Percentiles rank a stretch among this genome's conserved stretches.
Conservation (phyloP, 1,284 basidiomycete species). For the Melampsora larici-populina region DNA sequence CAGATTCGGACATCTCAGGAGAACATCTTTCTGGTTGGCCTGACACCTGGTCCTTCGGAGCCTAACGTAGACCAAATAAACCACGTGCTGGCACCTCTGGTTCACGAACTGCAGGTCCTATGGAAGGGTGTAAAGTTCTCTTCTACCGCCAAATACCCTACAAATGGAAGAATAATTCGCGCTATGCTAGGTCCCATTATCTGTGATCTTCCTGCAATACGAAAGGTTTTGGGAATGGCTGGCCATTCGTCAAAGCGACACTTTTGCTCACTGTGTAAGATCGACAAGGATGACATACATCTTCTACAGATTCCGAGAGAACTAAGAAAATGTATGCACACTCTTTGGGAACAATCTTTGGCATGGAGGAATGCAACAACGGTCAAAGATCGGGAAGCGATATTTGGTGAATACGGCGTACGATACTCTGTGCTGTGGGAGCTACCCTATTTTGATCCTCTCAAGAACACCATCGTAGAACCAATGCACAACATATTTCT, state of each 20-base stretch:
- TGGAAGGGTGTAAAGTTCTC: constrained; percentile 46
- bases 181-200: too few species aligned
- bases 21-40: constrained; percentile 55
- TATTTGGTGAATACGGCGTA: constrained; percentile 17
- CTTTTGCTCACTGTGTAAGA: constrained; percentile 16
- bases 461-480: constrained; percentile 8
- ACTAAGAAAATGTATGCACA: not conserved
- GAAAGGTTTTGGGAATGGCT: constrained; percentile 23
- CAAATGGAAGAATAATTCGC: constrained; percentile 23
- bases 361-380: constrained; percentile 32
- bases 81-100: constrained; percentile 51
- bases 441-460: constrained; percentile 25
- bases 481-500: constrained; percentile 41
- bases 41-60: too few species aligned
- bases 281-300: not conserved
- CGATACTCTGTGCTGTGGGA: constrained; percentile 22
- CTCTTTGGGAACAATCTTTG: not conserved
- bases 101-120: constrained; percentile 50
- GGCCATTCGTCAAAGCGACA: constrained; percentile 11
- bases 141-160: constrained; percentile 19
- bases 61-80: constrained; percentile 50
- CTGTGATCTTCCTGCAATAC: constrained; percentile 23
- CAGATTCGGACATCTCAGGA: constrained; percentile 52
- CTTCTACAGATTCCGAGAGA: not conserved
- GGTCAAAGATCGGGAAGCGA: not conserved